Base-by-base conservation (phyloP, 352 stramenopile species). In the Phytophthora syringae region DNA sequence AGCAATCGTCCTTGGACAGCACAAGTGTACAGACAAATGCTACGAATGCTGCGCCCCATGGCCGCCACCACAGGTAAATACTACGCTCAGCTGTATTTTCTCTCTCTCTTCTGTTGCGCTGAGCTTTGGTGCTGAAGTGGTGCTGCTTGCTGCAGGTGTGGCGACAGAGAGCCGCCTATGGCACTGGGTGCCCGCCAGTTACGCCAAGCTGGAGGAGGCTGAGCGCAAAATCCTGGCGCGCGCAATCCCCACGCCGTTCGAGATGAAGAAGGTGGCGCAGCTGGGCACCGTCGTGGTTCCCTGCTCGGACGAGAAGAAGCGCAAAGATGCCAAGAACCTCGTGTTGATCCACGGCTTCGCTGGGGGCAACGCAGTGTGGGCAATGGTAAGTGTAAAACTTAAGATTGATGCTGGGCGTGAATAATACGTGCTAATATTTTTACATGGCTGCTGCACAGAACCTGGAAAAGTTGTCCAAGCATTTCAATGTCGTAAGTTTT, bases 261-360 rank as follows among this genome's bases (percentile, higher is more conserved):
- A 92, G 56, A 90, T 94, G 79, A 92, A 76, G 52, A 93, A 94
- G 58, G 74, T 95, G 15, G 87, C 84, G 27, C 75, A 75, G 28
- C 77, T 95, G 32, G 87, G 87, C 30, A 95, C 87, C 7, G 82
- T 95, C 4, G 72, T 93, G 21, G 84, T 95, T 20, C 87, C 87
- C 0, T 95, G 85, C 60, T 79, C 83, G 2, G 84, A 90, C 57
- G 60, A 80, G 39, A 64, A 67, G 18, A 87, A 87, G 54, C 73
- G 79, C 34, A 70, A 70, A 43, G 16, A 64, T 1, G 84, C 78
- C 18, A 79, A 84, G 47, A 89, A 93, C 53, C 75, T 95, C 55
- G 87, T 95, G 32, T 50, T 95, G 54, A 80, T 95, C 54, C 87
- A 95, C 62, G 87, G 87, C 3, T 95, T 93, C 56, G 87, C 75